A percentile compares a stretch with the other conserved stretches of the same genome.
Evolutionary conservation across 176 grass and related monocot genomes (phyloP).

Genomic region (Juncus inflexus): DNA sequence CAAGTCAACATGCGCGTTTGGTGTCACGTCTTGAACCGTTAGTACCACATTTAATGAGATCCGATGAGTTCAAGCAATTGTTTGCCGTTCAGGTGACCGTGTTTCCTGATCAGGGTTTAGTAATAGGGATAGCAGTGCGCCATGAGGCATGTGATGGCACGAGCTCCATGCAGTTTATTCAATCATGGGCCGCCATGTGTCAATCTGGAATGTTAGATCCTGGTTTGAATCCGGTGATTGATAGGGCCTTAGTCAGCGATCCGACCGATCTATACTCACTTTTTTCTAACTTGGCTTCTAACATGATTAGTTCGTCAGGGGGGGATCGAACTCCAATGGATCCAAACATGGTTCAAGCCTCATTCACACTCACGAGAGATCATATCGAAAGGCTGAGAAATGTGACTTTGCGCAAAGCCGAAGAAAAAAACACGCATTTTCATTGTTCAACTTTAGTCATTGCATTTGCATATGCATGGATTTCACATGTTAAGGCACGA

Average conservation of each 20-base stretch:
- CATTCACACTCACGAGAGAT: conserved; percentile 18
- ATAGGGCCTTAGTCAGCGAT: conserved; percentile 19
- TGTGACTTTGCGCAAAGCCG: neutral
- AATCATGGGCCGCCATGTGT: neutral
- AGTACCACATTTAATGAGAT: neutral
- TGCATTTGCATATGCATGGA: conserved; percentile 33
- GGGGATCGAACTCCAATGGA: neutral
- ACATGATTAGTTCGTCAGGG: too few species aligned
- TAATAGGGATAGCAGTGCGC: conserved; percentile 4
- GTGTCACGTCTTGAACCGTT: neutral
- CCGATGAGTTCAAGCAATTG: neutral
- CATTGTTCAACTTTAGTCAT: conserved; percentile 20
- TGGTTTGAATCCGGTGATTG: neutral
- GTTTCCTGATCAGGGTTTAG: neutral
- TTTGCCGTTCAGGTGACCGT: conserved; percentile 16
- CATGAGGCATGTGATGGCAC: conserved; percentile 24
- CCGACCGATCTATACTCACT: conserved; percentile 11
- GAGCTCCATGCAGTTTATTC: neutral
- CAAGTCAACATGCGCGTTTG: neutral
- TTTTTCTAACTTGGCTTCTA: neutral
- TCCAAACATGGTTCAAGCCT: conserved; percentile 4
- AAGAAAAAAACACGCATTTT: neutral
- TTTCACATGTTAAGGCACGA: conserved; percentile 25
- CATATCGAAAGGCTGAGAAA: conserved; percentile 20
- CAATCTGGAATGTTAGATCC: neutral